A percentile compares a stretch with the other conserved stretches of the same genome.
These are phyloP conservation scores for Aspergillus caelatus DNA, from an alignment of 2,329 filamentous ascomycete species.

Conservation along the genomic window DNA sequence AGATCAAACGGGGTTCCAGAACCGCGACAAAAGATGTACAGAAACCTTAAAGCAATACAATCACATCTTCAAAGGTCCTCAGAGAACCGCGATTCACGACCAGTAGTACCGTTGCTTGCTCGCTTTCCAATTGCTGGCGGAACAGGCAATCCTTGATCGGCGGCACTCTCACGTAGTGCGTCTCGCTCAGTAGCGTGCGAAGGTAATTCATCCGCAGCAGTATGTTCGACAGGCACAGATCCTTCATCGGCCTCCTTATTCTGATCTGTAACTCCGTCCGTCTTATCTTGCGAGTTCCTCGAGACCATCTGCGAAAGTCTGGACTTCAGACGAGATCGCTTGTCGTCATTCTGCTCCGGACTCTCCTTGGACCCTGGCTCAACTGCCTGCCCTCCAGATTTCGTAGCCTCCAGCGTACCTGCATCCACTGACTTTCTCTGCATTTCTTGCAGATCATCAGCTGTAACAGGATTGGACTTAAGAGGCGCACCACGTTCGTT, in stretches of 20 bases:
- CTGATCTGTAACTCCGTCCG: constrained; percentile 18
- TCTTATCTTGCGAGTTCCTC: constrained; percentile 24
- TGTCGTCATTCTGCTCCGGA: constrained; percentile 20
- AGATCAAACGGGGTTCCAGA: background rate
- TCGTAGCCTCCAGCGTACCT: constrained; percentile 19
- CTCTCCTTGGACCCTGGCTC: constrained; percentile 17
- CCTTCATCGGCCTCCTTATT: constrained; percentile 9
- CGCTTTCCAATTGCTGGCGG: constrained; percentile 32
- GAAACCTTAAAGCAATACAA: constrained; percentile 4
- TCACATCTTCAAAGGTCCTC: constrained; percentile 35
- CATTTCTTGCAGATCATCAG: constrained; percentile 23
- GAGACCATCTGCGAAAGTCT: constrained; percentile 32
- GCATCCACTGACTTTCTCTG: constrained; percentile 20
- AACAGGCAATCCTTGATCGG: constrained; percentile 32
- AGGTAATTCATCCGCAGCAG: constrained; percentile 12
- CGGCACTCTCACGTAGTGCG: constrained; percentile 32
- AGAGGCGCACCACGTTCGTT: constrained; percentile 29
- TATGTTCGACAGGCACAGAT: constrained; percentile 17
- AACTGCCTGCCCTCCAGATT: constrained; percentile 15
- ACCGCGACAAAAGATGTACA: background rate
- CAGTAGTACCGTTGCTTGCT: constrained; percentile 27
- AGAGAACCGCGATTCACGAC: constrained; percentile 40
- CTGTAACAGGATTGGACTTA: constrained; percentile 35
- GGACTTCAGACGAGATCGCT: constrained; percentile 29
- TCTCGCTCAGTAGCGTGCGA: constrained; percentile 24